Evolutionary conservation across 176 grass and related monocot species (phyloP).

Genomic region (Carex cristatella): DNA sequence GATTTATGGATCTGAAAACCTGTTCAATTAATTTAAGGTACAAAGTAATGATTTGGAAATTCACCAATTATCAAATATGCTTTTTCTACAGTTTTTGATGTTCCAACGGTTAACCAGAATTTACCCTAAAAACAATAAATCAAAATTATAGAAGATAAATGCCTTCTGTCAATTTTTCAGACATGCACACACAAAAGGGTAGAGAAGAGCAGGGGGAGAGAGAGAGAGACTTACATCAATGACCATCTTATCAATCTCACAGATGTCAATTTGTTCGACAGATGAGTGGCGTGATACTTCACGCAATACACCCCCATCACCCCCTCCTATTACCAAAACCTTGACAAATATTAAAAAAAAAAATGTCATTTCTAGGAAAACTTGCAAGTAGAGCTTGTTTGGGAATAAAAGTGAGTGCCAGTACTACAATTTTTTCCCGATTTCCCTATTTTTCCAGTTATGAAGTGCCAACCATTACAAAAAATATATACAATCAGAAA

Average conservation of each 20-base stretch:
- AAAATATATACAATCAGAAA: neutral
- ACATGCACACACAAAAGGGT: neutral
- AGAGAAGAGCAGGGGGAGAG: neutral
- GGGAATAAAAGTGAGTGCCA: neutral
- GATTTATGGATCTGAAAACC: neutral
- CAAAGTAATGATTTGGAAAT: neutral
- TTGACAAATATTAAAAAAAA: conserved; percentile 31
- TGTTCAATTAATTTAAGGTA: neutral
- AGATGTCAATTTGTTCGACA: conserved; percentile 92
- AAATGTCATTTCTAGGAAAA: neutral
- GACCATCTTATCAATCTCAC: conserved; percentile 98
- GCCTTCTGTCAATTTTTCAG: neutral
- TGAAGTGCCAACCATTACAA: neutral
- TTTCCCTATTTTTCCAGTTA: neutral
- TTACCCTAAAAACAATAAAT: neutral
- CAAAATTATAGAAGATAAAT: neutral
- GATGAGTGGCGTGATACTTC: conserved; percentile 86
- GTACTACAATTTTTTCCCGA: neutral
- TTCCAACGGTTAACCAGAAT: neutral
- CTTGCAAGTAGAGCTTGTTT: neutral
- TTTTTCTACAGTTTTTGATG: neutral
- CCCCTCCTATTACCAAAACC: conserved; percentile 93
- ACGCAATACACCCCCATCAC: conserved; percentile 84
- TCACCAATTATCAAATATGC: neutral
- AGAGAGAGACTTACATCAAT: conserved; percentile 63